These are phyloP conservation scores for Elaphomyces granulatus DNA, from an alignment of 495 filamentous ascomycete genomes.

Conservation along the genomic window DNA sequence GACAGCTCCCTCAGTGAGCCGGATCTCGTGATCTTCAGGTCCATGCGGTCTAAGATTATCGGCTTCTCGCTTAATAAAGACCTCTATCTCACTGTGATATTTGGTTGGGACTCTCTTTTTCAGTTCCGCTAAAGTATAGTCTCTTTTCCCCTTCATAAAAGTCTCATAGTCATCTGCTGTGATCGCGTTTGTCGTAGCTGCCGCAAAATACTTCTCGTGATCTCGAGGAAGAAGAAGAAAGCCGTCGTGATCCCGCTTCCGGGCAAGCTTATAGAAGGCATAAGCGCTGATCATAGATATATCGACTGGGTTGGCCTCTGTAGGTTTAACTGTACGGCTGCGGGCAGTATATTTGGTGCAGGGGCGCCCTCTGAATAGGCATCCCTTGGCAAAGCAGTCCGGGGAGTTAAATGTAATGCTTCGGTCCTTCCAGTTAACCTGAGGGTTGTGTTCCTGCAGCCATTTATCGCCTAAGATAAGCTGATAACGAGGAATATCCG, in stretches of 20 bases:
- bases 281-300: background rate
- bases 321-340: too few species aligned
- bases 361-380: background rate
- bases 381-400: background rate
- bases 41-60: background rate
- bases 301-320: too few species aligned
- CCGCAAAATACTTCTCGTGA: background rate
- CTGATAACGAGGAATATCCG: background rate
- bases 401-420: background rate
- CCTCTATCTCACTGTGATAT: conserved; percentile 6
- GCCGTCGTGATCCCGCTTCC: background rate
- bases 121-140: background rate
- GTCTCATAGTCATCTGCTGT: background rate
- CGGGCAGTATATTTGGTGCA: too few species aligned
- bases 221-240: background rate
- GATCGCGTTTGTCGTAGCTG: background rate
- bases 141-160: background rate
- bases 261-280: background rate
- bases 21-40: background rate
- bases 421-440: background rate
- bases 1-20: background rate
- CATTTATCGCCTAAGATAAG: background rate
- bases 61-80: conserved; percentile 3
- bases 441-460: background rate
- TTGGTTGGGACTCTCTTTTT: conserved; percentile 2